These are phyloP conservation scores for Beauveria scarabaeidicola DNA, from an alignment of 2,329 filamentous ascomycete genomes.

Conservation along the genomic window DNA sequence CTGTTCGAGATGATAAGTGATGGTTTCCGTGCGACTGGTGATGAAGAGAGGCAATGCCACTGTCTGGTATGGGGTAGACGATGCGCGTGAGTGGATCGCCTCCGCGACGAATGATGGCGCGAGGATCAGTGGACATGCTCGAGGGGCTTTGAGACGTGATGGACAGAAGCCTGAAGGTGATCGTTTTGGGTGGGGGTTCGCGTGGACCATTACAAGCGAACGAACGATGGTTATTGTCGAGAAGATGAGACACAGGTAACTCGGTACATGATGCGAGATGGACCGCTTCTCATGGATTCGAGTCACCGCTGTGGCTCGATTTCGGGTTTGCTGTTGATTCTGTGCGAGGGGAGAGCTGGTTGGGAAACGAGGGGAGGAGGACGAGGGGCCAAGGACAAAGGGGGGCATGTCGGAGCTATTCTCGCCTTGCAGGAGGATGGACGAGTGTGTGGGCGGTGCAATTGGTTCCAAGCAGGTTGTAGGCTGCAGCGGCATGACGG, in stretches of 20 bases:
- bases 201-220: not conserved
- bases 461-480: not conserved
- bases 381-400: not conserved
- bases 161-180: not conserved
- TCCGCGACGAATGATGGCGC: not conserved
- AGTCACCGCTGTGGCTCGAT: not conserved
- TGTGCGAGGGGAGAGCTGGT: not conserved
- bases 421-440: not conserved
- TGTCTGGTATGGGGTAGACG: not conserved
- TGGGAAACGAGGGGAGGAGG: not conserved
- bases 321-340: not conserved
- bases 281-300: not conserved
- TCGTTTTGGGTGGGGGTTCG: not conserved
- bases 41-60: not conserved
- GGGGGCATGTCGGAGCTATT: not conserved
- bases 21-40: not conserved
- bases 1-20: not conserved
- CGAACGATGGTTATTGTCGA: not conserved
- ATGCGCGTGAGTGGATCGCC: slow-evolving; percentile 1
- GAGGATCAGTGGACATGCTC: not conserved
- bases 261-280: not conserved
- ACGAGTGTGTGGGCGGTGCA: not conserved
- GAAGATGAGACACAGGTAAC: not conserved
- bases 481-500: not conserved
- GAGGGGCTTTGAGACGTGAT: not conserved